Conservation (phyloP, 257 asterid species). For the Paulownia fortunei region DNA sequence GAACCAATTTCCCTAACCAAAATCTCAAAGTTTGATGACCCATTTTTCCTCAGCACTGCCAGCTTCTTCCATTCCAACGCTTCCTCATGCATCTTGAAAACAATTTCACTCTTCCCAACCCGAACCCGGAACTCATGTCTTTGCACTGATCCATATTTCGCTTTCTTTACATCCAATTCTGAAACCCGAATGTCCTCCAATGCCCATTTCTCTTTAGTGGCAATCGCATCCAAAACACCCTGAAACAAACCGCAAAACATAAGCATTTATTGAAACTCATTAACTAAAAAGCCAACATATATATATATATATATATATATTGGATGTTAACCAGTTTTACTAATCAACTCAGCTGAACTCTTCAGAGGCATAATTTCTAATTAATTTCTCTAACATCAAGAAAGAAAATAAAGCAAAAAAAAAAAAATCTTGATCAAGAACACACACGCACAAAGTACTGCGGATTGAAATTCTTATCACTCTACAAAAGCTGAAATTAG, state of each 20-base stretch:
- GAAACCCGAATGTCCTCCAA: constrained; percentile 62
- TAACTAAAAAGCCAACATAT: too few species aligned
- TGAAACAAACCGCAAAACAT: constrained; percentile 22
- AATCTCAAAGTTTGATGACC: constrained; percentile 50
- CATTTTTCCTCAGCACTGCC: constrained; percentile 29
- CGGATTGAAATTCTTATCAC: neutral
- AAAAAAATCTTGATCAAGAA: neutral
- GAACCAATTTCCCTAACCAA: constrained; percentile 53
- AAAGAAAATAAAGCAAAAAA: neutral
- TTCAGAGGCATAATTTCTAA: neutral
- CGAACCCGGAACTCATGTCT: constrained; percentile 55
- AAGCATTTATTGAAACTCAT: too few species aligned
- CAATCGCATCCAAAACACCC: constrained; percentile 65
- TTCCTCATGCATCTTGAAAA: constrained; percentile 62
- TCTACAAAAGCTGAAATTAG: neutral
- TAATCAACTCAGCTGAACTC: constrained; percentile 1
- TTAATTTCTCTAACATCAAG: neutral
- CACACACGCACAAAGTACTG: neutral
- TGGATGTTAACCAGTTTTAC: neutral
- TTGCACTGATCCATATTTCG: constrained; percentile 46
- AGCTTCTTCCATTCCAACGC: constrained; percentile 60
- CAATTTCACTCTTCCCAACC: constrained; percentile 55
- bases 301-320: too few species aligned
- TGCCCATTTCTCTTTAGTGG: constrained; percentile 64
- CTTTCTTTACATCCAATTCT: constrained; percentile 57